Evolutionary conservation across 2,329 filamentous ascomycete genomes (phyloP).

Genomic region (Pestalotiopsis fici): DNA sequence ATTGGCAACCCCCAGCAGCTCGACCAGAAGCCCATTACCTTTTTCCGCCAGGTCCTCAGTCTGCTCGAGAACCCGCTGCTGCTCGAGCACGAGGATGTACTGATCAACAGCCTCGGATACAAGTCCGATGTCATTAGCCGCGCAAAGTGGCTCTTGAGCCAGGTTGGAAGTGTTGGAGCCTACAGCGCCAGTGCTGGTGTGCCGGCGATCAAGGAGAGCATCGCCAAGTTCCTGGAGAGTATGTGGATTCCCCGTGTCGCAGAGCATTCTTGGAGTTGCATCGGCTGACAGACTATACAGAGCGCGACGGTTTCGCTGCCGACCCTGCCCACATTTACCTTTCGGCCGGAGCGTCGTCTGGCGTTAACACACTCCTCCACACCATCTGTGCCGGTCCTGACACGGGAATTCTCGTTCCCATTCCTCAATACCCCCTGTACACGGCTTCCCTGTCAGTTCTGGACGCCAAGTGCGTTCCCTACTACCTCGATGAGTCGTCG

Average conservation of each 20-base stretch:
- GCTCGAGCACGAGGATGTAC: slow-evolving; percentile 79
- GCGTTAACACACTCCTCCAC: slow-evolving; percentile 90
- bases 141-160: slow-evolving; percentile 76
- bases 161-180: slow-evolving; percentile 89
- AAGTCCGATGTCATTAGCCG: slow-evolving; percentile 86
- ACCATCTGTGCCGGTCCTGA: slow-evolving; percentile 78
- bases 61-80: slow-evolving; percentile 87
- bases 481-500: slow-evolving; percentile 85
- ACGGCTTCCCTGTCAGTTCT: slow-evolving; percentile 88
- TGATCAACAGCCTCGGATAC: slow-evolving; percentile 78
- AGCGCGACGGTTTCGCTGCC: slow-evolving; percentile 84
- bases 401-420: slow-evolving; percentile 87
- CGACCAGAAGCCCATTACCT: slow-evolving; percentile 98
- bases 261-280: neutral
- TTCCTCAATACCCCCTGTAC: slow-evolving; percentile 97
- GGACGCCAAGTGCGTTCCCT: slow-evolving; percentile 85
- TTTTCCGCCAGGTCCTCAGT: slow-evolving; percentile 96
- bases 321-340: slow-evolving; percentile 84
- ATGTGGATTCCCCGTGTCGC: slow-evolving; percentile 30
- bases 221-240: slow-evolving; percentile 92
- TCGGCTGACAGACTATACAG: slow-evolving; percentile 39
- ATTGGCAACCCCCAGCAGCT: slow-evolving; percentile 99
- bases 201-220: slow-evolving; percentile 81
- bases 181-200: slow-evolving; percentile 95
- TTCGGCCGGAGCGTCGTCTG: slow-evolving; percentile 87